Percentiles rank a stretch among this genome's conserved stretches.
These are phyloP conservation scores for Blastocrithidia nonstop DNA, from an alignment of 208 protist species.

Conservation along the genomic window DNA sequence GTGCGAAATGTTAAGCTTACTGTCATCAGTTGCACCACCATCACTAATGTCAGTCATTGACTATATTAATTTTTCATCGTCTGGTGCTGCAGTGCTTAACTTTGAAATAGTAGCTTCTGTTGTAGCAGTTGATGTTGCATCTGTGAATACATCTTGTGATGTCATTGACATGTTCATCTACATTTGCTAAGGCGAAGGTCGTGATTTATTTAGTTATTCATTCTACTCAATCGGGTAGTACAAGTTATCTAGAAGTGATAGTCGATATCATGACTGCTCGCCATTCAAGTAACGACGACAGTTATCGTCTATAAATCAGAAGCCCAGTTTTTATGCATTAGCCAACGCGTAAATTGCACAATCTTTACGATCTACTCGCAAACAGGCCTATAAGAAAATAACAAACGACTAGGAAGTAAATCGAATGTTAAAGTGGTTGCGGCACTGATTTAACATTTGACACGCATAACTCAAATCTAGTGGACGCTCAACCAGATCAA, in stretches of 20 bases:
- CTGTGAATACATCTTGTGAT: not conserved
- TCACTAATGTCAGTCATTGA: not conserved
- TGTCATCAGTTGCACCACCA: conserved; percentile 1
- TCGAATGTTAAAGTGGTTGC: conserved; percentile 69
- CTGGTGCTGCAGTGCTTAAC: not conserved
- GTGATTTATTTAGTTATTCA: conserved; percentile 30
- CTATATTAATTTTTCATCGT: not conserved
- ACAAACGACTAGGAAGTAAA: conserved; percentile 62
- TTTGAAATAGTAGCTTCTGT: not conserved
- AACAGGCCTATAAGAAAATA: conserved; percentile 78
- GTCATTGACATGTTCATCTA: not conserved
- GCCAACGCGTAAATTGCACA: conserved; percentile 64
- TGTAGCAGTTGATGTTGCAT: not conserved
- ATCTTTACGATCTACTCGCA: conserved; percentile 80
- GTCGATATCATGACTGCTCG: conserved; percentile 77
- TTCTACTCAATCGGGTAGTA: conserved; percentile 80
- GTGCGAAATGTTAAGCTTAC: too few species aligned
- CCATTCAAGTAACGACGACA: conserved; percentile 50
- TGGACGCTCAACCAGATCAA: conserved; percentile 79
- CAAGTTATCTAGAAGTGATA: conserved; percentile 46
- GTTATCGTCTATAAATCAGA: conserved; percentile 76
- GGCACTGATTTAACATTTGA: conserved; percentile 73
- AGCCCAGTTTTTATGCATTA: conserved; percentile 63
- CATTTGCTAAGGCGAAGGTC: not conserved
- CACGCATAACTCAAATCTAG: conserved; percentile 84